Base-by-base conservation (phyloP, 495 filamentous ascomycete species). In the Aspergillus ellipticus region DNA sequence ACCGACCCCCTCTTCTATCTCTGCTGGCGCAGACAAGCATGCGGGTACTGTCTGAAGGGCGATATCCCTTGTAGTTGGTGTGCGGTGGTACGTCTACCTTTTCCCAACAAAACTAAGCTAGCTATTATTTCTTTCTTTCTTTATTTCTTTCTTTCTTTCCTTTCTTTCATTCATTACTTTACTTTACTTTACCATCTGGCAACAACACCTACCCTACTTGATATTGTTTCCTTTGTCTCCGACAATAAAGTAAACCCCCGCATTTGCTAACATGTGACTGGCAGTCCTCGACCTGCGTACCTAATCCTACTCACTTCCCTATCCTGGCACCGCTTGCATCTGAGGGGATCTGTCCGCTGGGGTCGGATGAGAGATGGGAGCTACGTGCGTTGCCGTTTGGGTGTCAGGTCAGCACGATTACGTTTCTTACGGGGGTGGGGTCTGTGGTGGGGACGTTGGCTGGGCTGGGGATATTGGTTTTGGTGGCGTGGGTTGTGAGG, bases 41-140 rank as follows among this genome's bases (percentile, higher is more conserved):
- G 76, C 54, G 63, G 63, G n/a, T 54, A 60, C 24, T 79, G 76
- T 57, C 54, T 79, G 29, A 47, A 63, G 29, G 68, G 71, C 7
- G 62, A 67, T 51, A 57, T 67, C 11, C 59, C 64, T 22, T 83
- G 80, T 67, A 79, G 79, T 42, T 83, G 80, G 80, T 83, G 80
- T 63, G 66, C 79, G n/a, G 69, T 76, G 59, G 79, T 83, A 72
- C 53, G 78, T 48, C 20, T 28, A 9, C 46, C 7, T 22, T 22
- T 51, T 42, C 6, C 26, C 49, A 22, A 4, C 51, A 43, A n/a
- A n/a, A n/a, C n/a, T n/a, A n/a, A n/a, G n/a, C n/a, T n/a, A n/a
- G n/a, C n/a, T n/a, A n/a, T n/a, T n/a, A n/a, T n/a, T n/a, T n/a
- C n/a, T n/a, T n/a, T n/a, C n/a, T n/a, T n/a, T n/a, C n/a, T n/a